phyloP scores from a whole-genome alignment of 1,284 basidiomycete genomes.

The Ceratobasidium papillatum region DNA sequence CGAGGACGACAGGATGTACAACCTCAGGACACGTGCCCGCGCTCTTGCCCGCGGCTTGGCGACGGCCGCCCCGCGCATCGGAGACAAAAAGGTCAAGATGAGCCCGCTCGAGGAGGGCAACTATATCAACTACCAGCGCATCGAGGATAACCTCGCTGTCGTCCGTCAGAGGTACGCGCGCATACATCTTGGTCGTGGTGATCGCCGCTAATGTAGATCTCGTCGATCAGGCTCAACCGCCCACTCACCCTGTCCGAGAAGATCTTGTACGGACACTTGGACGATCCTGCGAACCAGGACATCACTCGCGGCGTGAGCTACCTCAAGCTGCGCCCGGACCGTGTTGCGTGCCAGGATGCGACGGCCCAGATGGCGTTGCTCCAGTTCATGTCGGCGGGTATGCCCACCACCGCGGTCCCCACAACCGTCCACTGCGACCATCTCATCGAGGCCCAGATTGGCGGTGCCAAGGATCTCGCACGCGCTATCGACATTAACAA shows the following conservation, averaged over 20 bases:
- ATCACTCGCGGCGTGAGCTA: conserved; percentile 89
- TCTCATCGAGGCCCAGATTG: conserved; percentile 96
- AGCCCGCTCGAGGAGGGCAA: conserved; percentile 85
- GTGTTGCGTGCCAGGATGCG: conserved; percentile 99
- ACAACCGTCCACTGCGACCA: conserved; percentile 99
- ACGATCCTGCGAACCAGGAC: conserved; percentile 91
- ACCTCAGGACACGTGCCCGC: conserved; percentile 25
- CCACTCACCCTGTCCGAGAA: conserved; percentile 98
- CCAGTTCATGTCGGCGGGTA: conserved; percentile 99
- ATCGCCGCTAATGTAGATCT: background rate
- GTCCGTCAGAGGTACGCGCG: conserved; percentile 77
- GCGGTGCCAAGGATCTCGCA: conserved; percentile 91
- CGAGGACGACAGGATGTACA: background rate
- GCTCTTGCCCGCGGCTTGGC: conserved; percentile 61
- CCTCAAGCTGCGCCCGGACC: conserved; percentile 95
- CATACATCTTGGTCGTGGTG: background rate
- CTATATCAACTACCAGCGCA: conserved; percentile 97
- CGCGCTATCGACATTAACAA: conserved; percentile 95
- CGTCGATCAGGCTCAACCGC: conserved; percentile 75
- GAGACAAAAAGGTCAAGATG: conserved; percentile 94
- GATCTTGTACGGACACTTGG: conserved; percentile 98
- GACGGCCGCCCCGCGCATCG: conserved; percentile 80
- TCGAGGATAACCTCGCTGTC: conserved; percentile 91
- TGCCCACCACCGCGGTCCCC: conserved; percentile 96
- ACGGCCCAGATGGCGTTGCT: conserved; percentile 99